Conservation (phyloP, 2,329 filamentous ascomycete species). For the Tolypocladium tropicale region DNA sequence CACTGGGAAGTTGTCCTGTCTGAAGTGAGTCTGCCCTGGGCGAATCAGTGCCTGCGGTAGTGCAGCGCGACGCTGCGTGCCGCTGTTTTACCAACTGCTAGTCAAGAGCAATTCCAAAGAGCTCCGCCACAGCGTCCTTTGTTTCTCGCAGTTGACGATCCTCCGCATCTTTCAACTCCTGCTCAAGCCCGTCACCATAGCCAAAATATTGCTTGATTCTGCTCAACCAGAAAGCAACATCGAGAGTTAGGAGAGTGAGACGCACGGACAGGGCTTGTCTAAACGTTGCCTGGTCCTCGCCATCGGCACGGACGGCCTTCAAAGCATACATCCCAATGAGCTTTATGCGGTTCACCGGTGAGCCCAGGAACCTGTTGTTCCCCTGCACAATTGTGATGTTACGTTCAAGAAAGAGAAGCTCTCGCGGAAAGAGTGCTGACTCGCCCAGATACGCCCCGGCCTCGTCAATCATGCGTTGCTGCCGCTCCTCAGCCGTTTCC, state of each 20-base stretch:
- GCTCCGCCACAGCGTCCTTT: background rate
- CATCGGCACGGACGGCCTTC: background rate
- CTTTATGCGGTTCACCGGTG: conserved; percentile 62
- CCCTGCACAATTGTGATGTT: conserved; percentile 67
- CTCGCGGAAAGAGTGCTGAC: conserved; percentile 60
- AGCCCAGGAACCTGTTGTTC: conserved; percentile 64
- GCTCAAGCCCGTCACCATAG: background rate
- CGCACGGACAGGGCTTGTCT: background rate
- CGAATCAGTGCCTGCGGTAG: too few species aligned
- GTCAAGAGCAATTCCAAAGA: background rate
- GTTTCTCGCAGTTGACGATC: background rate
- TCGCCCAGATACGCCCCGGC: conserved; percentile 47
- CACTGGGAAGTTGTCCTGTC: too few species aligned
- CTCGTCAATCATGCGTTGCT: conserved; percentile 51
- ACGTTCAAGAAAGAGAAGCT: conserved; percentile 64
- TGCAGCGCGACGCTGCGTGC: too few species aligned
- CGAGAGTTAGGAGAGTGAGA: background rate
- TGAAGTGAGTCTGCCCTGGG: too few species aligned
- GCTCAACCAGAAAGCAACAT: background rate
- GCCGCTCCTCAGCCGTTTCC: conserved; percentile 46
- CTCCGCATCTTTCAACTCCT: background rate
- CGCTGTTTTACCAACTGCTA: too few species aligned
- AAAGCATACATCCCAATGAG: conserved; percentile 36
- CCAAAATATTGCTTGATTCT: background rate
- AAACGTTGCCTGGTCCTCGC: background rate